Conservation (phyloP, 2,329 filamentous ascomycete species). For the Orbilia ellipsospora region DNA sequence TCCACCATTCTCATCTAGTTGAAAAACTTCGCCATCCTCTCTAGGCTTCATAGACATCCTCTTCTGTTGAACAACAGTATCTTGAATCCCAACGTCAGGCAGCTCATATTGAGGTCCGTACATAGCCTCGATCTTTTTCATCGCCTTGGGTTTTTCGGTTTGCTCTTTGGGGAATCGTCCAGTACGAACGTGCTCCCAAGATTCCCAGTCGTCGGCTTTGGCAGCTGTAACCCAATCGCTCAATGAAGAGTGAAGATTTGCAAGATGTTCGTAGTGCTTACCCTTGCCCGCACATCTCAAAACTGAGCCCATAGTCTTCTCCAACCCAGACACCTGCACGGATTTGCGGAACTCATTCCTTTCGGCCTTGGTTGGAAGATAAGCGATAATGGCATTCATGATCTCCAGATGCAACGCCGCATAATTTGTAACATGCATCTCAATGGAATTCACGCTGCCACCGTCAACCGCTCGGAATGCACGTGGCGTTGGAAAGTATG, state of each 20-base stretch:
- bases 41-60: constrained; percentile 36
- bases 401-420: constrained; percentile 91
- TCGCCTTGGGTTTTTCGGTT: constrained; percentile 36
- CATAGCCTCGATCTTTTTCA: constrained; percentile 52
- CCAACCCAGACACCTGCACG: constrained; percentile 85
- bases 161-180: constrained; percentile 36
- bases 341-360: constrained; percentile 83
- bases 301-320: constrained; percentile 85
- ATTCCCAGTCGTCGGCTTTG: constrained; percentile 84
- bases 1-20: constrained; percentile 30
- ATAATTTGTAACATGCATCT: constrained; percentile 99
- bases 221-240: constrained; percentile 91
- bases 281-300: constrained; percentile 73
- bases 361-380: constrained; percentile 74
- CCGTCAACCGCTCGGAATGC: constrained; percentile 38
- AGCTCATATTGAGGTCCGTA: constrained; percentile 50
- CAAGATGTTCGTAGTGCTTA: constrained; percentile 40
- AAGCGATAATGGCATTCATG: constrained; percentile 88
- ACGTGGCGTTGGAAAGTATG: constrained; percentile 46
- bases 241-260: constrained; percentile 80
- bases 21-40: constrained; percentile 28
- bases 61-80: constrained; percentile 39
- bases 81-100: constrained; percentile 38
- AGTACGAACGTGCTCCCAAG: constrained; percentile 48
- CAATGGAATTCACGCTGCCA: constrained; percentile 76